A percentile compares a stretch with the other conserved stretches of the same genome.
phyloP scores from a whole-genome alignment of 192 early-diverging fungal species.

The Linnemannia hyalina region DNA sequence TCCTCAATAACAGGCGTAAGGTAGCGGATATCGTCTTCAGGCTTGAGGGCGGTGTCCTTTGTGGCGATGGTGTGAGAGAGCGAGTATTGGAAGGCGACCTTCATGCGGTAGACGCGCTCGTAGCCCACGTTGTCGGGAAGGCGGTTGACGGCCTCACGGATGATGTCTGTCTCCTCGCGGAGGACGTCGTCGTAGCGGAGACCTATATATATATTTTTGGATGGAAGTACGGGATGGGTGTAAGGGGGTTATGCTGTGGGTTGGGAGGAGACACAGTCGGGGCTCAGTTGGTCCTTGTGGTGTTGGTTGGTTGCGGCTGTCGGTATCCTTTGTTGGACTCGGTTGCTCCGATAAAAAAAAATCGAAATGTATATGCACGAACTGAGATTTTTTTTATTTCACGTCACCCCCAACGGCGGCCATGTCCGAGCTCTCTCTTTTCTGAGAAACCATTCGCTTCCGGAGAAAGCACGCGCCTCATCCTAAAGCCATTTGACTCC shows the following conservation, averaged over 20 bases:
- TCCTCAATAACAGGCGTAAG: conserved; percentile 84
- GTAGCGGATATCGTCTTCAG: conserved; percentile 87
- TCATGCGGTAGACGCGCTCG: conserved; percentile 84
- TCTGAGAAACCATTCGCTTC: background rate
- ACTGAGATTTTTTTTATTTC: background rate
- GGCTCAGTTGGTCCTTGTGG: too few species aligned
- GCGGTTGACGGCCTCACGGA: conserved; percentile 86
- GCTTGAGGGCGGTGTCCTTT: conserved; percentile 79
- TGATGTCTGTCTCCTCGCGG: conserved; percentile 84
- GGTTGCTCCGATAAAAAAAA: background rate
- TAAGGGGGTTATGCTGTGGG: too few species aligned
- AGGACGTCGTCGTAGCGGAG: conserved; percentile 93
- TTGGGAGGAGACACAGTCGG: background rate
- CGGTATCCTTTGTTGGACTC: background rate
- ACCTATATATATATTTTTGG: conserved; percentile 66
- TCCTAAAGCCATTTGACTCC: background rate
- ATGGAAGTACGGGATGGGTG: background rate
- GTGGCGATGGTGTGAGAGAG: conserved; percentile 79
- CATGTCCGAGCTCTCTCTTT: background rate
- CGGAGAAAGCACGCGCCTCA: background rate
- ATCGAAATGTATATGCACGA: background rate
- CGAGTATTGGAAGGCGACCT: conserved; percentile 82
- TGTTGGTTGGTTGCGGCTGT: background rate
- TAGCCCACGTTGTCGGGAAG: conserved; percentile 76
- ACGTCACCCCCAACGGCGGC: background rate